Evolutionary conservation across 2,329 filamentous ascomycete genomes (phyloP).

Genomic region (Diaporthe vaccinii): DNA sequence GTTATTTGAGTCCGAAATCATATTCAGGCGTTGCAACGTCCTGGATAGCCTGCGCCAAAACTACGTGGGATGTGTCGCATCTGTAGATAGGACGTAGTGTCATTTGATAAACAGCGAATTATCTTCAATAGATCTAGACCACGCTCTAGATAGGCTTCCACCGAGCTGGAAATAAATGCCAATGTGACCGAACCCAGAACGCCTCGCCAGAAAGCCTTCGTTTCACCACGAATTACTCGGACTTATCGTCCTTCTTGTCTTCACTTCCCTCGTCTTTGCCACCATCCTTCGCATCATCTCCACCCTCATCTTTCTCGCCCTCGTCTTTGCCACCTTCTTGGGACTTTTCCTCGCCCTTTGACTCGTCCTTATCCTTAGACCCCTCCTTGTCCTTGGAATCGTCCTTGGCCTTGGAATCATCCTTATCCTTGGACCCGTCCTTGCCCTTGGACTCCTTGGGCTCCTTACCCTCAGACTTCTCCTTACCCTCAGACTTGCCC

Average conservation of each 20-base stretch:
- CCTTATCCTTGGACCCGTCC: conserved; percentile 39
- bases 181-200: conserved; percentile 18
- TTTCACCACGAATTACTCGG: conserved; percentile 19
- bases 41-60: background rate
- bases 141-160: background rate
- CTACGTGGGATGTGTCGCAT: background rate
- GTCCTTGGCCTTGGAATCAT: conserved; percentile 32
- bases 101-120: background rate
- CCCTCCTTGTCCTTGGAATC: conserved; percentile 9
- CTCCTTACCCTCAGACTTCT: conserved; percentile 37
- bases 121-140: background rate
- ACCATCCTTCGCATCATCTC: conserved; percentile 29
- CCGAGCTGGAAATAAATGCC: background rate
- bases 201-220: conserved; percentile 18
- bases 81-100: too few relatives aligned
- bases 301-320: conserved; percentile 35
- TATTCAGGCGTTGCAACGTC: background rate
- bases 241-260: conserved; percentile 36
- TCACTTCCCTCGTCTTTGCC: conserved; percentile 28
- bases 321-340: conserved; percentile 31
- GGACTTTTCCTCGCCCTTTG: conserved; percentile 29
- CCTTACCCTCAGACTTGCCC: conserved; percentile 34
- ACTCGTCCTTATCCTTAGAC: conserved; percentile 38
- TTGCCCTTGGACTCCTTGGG: conserved; percentile 36
- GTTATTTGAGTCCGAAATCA: background rate